Conservation (phyloP, 2,329 filamentous ascomycete species). For the Colletotrichum euphorbiae region DNA sequence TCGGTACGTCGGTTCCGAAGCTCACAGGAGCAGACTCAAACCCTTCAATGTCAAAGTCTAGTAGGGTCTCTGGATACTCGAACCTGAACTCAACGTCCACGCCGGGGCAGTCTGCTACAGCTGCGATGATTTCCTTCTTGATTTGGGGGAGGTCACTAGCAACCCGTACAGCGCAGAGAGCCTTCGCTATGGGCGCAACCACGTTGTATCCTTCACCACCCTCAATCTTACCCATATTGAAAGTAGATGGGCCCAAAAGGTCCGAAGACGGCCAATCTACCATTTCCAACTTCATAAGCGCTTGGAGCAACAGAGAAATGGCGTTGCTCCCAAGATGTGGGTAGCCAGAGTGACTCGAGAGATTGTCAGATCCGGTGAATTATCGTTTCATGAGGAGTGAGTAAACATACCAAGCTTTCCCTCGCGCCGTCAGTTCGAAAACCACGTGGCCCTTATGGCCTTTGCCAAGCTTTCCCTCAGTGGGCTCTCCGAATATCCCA, state of each 20-base stretch:
- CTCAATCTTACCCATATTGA: slow-evolving; percentile 37
- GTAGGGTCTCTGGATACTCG: slow-evolving; percentile 34
- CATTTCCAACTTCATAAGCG: background rate
- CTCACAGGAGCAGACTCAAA: too few relatives aligned
- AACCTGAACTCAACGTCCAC: slow-evolving; percentile 34
- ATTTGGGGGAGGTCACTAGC: slow-evolving; percentile 14
- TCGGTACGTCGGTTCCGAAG: too few relatives aligned
- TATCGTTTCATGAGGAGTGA: too few relatives aligned
- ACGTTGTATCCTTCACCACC: slow-evolving; percentile 40
- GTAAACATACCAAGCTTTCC: slow-evolving; percentile 60
- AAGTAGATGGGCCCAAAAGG: slow-evolving; percentile 37
- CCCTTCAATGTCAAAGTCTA: slow-evolving; percentile 36
- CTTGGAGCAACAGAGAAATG: background rate
- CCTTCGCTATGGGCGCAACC: slow-evolving; percentile 25
- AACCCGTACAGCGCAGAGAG: background rate
- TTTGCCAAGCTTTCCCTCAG: slow-evolving; percentile 74
- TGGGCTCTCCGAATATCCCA: slow-evolving; percentile 80
- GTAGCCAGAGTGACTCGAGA: background rate
- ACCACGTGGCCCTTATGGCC: slow-evolving; percentile 78
- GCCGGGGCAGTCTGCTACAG: slow-evolving; percentile 26
- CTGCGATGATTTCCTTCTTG: slow-evolving; percentile 15
- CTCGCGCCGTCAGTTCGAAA: slow-evolving; percentile 68
- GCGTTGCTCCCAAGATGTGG: background rate
- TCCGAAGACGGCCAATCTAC: slow-evolving; percentile 11
- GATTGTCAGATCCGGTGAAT: slow-evolving; percentile 2